These are phyloP conservation scores for Vigna mungo DNA, from an alignment of 306 rosid genomes.

Conservation along the genomic window DNA sequence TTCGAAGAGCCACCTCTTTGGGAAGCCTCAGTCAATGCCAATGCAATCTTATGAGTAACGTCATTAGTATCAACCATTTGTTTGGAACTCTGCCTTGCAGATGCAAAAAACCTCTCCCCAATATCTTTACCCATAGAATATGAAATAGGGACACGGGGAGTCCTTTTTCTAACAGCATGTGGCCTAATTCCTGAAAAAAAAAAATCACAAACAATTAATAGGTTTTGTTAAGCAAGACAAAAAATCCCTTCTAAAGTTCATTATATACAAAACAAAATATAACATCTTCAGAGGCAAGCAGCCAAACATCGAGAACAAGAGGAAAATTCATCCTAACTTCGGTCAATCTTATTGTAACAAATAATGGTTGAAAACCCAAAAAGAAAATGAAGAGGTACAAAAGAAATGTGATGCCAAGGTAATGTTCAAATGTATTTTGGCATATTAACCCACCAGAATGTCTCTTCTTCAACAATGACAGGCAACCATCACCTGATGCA, in stretches of 20 bases:
- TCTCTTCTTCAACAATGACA: constrained; percentile 82
- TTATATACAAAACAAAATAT: constrained; percentile 4
- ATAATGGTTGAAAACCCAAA: constrained; percentile 30
- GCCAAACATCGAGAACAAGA: not conserved
- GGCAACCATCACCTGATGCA: constrained; percentile 75
- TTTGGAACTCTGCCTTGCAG: constrained; percentile 66
- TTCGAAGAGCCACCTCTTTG: constrained; percentile 77
- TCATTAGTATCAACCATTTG: constrained; percentile 58
- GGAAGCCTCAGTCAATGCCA: constrained; percentile 85
- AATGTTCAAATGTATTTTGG: constrained; percentile 22
- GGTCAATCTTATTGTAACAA: constrained; percentile 38
- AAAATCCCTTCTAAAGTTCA: constrained; percentile 3
- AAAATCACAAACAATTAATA: constrained; percentile 16
- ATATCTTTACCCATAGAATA: constrained; percentile 67
- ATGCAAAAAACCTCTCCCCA: constrained; percentile 62
- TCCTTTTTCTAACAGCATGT: constrained; percentile 93
- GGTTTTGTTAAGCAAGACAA: constrained; percentile 33
- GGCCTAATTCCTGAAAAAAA: constrained; percentile 72
- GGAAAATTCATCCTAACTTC: constrained; percentile 23
- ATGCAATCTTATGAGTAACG: constrained; percentile 80
- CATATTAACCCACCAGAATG: constrained; percentile 71
- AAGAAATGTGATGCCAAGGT: constrained; percentile 30
- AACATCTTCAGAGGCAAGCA: constrained; percentile 29
- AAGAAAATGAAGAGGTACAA: constrained; percentile 19
- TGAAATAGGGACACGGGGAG: constrained; percentile 90